These are phyloP conservation scores for Vigna reflexopilosa DNA, from an alignment of 306 rosid genomes.

Conservation along the genomic window DNA sequence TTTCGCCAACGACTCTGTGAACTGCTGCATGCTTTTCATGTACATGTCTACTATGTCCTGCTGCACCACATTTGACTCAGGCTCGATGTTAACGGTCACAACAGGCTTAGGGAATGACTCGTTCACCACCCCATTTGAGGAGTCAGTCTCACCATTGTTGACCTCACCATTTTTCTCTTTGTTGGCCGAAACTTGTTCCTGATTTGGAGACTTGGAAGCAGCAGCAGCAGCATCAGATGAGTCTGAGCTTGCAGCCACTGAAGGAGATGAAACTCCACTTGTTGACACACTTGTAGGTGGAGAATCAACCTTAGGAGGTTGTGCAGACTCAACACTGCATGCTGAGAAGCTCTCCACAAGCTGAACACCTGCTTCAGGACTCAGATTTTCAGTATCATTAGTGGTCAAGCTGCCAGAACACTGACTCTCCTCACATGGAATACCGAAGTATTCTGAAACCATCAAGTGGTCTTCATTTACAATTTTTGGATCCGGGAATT, in stretches of 20 bases:
- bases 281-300: constrained; percentile 73
- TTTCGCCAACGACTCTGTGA: constrained; percentile 91
- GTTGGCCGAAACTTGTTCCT: constrained; percentile 50
- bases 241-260: constrained; percentile 60
- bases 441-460: constrained; percentile 84
- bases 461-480: constrained; percentile 81
- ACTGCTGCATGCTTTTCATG: constrained; percentile 99
- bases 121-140: constrained; percentile 54
- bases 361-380: constrained; percentile 59
- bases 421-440: constrained; percentile 69
- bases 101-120: constrained; percentile 59
- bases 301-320: constrained; percentile 61
- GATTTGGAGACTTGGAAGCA: constrained; percentile 46
- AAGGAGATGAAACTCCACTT: constrained; percentile 64
- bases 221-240: constrained; percentile 49
- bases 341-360: constrained; percentile 65
- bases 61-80: constrained; percentile 81
- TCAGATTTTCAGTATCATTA: constrained; percentile 58
- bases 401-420: constrained; percentile 61
- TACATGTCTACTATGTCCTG: constrained; percentile 97
- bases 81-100: constrained; percentile 67
- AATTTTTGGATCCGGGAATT: constrained; percentile 87
- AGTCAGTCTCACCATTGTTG: constrained; percentile 69
- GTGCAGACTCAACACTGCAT: constrained; percentile 56
- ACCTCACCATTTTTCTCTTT: constrained; percentile 50